Percentiles rank a stretch among this genome's conserved stretches.
Conservation (phyloP, 139 green algal genomes). For the Nannochloris sp. region DNA sequence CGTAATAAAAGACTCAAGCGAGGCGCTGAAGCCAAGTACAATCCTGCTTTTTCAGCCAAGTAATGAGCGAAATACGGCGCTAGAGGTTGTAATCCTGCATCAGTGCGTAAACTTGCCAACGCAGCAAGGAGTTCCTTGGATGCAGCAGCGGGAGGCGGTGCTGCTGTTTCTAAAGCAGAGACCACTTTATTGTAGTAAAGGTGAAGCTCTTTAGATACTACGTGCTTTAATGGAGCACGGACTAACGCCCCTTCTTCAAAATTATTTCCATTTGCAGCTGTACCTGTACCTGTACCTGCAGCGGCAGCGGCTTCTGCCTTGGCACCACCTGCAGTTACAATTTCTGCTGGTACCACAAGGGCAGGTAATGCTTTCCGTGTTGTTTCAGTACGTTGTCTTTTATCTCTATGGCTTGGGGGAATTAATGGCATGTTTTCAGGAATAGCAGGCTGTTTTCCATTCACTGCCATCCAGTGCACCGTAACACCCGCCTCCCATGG, state of each 20-base stretch:
- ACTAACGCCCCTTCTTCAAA: constrained; percentile 21
- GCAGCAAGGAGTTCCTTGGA: not conserved
- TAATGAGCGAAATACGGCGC: constrained; percentile 77
- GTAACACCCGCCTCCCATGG: constrained; percentile 67
- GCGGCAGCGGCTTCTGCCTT: not conserved
- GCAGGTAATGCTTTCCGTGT: not conserved
- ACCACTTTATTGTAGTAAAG: constrained; percentile 58
- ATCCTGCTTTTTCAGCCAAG: constrained; percentile 46
- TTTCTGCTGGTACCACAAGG: not conserved
- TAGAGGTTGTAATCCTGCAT: constrained; percentile 67
- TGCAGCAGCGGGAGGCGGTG: not conserved
- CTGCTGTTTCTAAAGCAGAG: constrained; percentile 15
- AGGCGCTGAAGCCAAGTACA: constrained; percentile 15
- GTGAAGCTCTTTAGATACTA: constrained; percentile 70
- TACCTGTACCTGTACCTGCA: not conserved
- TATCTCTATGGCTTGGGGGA: constrained; percentile 1
- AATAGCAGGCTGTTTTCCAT: constrained; percentile 80
- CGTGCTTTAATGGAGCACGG: constrained; percentile 61
- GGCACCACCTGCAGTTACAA: not conserved
- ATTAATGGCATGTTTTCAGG: constrained; percentile 71
- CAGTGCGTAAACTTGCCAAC: constrained; percentile 9
- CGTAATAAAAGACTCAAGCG: constrained; percentile 32
- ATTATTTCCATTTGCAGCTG: constrained; percentile 15
- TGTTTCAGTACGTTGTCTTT: not conserved
- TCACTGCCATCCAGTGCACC: constrained; percentile 85